Percentiles rank a stretch among this genome's conserved stretches.
phyloP scores from a whole-genome alignment of 2,329 filamentous ascomycete species.

The Plenodomus lindquistii region DNA sequence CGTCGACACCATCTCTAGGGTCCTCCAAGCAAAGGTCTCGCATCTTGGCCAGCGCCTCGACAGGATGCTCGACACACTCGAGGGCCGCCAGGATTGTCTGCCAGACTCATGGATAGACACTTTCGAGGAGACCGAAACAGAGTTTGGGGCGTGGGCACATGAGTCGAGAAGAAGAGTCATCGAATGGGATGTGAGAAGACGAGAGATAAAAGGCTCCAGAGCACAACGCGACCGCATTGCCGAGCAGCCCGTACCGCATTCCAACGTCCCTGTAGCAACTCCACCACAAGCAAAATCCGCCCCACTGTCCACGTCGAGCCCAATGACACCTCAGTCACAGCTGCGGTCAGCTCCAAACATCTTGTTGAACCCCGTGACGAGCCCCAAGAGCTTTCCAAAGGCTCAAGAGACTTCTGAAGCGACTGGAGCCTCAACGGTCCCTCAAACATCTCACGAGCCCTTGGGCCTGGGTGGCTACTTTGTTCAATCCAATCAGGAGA shows the following conservation, averaged over 20 bases:
- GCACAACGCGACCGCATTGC: constrained; percentile 1
- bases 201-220: constrained; percentile 10
- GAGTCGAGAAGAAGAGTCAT: constrained; percentile 75
- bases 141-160: constrained; percentile 80
- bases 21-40: constrained; percentile 70
- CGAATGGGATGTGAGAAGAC: constrained; percentile 59
- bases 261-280: constrained; percentile 6
- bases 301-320: background rate
- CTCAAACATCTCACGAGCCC: background rate
- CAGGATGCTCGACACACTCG: constrained; percentile 81
- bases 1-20: constrained; percentile 59
- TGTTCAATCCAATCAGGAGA: background rate
- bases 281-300: background rate
- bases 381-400: background rate
- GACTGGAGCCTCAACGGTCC: background rate
- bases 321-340: background rate
- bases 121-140: constrained; percentile 77
- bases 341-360: background rate
- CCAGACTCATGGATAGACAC: constrained; percentile 86
- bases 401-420: background rate
- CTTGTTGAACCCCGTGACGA: background rate
- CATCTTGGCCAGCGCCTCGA: constrained; percentile 76
- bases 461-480: background rate
- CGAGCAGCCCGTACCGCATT: constrained; percentile 11
- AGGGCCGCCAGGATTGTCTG: constrained; percentile 80